Evolutionary conservation across 2,329 filamentous ascomycete species (phyloP).

Genomic region (Cordyceps javanica): DNA sequence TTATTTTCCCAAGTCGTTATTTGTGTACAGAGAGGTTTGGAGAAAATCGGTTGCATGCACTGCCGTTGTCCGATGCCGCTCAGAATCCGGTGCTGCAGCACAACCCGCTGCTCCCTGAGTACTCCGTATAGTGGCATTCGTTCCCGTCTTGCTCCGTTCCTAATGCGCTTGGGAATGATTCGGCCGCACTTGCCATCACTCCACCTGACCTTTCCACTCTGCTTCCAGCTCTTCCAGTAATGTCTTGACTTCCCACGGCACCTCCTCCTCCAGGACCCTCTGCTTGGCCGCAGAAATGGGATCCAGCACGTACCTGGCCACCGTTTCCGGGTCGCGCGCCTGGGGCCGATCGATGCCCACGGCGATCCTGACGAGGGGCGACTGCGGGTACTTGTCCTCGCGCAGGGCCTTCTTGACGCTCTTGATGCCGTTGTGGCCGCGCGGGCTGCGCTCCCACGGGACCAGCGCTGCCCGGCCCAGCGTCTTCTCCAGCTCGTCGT

Average conservation of each 20-base stretch:
- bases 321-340: constrained; percentile 58
- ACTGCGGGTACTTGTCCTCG: constrained; percentile 32
- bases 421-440: constrained; percentile 71
- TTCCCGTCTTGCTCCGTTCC: not conserved
- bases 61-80: constrained; percentile 2
- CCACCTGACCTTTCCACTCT: constrained; percentile 27
- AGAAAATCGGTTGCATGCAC: not conserved
- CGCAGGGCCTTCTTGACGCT: constrained; percentile 51
- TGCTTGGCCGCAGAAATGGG: constrained; percentile 53
- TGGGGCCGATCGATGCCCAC: constrained; percentile 83
- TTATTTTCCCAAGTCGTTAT: not conserved
- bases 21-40: not conserved
- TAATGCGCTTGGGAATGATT: not conserved
- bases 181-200: not conserved
- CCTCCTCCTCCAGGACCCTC: constrained; percentile 42
- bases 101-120: not conserved
- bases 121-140: no score
- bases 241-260: constrained; percentile 45
- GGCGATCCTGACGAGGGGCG: constrained; percentile 56
- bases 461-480: constrained; percentile 62
- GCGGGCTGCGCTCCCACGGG: constrained; percentile 56
- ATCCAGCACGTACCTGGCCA: constrained; percentile 71
- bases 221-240: constrained; percentile 41
- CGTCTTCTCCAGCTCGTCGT: constrained; percentile 78
- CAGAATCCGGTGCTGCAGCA: not conserved